A percentile compares a stretch with the other conserved stretches of the same genome.
These are phyloP conservation scores for Pelargonium citronellum DNA, from an alignment of 441 rosid genomes.

Conservation along the genomic window DNA sequence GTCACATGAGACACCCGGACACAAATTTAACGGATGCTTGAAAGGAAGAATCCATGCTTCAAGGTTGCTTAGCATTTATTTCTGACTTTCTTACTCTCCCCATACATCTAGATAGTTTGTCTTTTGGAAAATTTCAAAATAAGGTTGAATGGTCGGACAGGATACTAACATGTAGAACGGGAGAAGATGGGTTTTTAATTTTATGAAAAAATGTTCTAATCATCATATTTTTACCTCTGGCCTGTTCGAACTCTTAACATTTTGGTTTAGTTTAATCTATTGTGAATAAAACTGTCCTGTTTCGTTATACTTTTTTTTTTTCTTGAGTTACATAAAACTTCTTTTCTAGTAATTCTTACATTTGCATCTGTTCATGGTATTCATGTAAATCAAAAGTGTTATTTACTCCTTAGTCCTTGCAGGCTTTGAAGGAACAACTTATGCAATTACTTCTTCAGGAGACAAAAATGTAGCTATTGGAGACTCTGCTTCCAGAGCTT, in stretches of 20 bases:
- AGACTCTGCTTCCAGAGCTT: no score
- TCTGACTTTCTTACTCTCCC: neutral
- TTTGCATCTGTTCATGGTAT: no score
- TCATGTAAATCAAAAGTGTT: no score
- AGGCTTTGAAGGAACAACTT: no score
- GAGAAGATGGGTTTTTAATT: neutral
- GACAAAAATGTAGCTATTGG: no score
- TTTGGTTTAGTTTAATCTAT: neutral
- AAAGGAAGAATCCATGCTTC: conserved; percentile 16
- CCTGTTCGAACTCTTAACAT: neutral
- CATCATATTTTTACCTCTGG: neutral
- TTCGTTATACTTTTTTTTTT: neutral
- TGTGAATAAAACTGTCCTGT: neutral
- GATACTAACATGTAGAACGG: neutral
- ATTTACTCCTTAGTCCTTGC: no score
- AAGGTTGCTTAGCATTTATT: conserved; percentile 19
- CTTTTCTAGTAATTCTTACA: neutral
- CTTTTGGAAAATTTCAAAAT: neutral
- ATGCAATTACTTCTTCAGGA: no score
- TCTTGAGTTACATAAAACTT: neutral
- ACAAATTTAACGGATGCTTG: conserved; percentile 1
- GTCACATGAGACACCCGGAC: neutral
- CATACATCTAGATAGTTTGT: neutral
- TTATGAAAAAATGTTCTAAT: neutral
- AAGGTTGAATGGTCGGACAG: neutral